These are phyloP conservation scores for Solanum sitiens DNA, from an alignment of 257 asterid species.

Conservation along the genomic window DNA sequence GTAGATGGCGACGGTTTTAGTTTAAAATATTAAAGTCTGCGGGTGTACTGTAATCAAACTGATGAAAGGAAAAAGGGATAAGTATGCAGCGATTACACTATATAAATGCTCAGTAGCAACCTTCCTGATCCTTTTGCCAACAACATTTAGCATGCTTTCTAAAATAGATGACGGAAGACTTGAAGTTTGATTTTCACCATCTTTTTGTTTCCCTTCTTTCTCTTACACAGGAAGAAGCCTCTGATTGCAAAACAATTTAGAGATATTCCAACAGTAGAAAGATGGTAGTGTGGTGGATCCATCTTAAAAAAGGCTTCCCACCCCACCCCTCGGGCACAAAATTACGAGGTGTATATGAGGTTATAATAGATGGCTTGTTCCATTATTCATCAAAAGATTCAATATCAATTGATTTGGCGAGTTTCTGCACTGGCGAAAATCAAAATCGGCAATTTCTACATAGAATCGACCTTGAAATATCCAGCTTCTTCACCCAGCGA, in stretches of 20 bases:
- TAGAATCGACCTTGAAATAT: too few relatives aligned
- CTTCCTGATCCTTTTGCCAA: neutral
- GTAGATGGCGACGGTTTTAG: neutral
- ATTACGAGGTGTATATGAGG: neutral
- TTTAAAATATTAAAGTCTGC: neutral
- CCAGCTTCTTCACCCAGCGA: too few relatives aligned
- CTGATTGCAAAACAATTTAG: neutral
- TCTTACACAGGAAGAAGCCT: neutral
- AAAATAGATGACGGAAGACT: neutral
- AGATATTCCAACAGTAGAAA: neutral
- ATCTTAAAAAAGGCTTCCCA: neutral
- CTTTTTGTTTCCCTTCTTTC: neutral
- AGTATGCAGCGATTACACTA: neutral
- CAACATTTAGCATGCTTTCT: neutral
- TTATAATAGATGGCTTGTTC: neutral
- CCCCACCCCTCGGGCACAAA: neutral
- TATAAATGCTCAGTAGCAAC: neutral
- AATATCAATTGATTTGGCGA: too few relatives aligned
- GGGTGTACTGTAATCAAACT: neutral
- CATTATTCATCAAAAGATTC: too few relatives aligned
- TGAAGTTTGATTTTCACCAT: neutral
- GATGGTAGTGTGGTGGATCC: neutral
- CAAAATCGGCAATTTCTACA: too few relatives aligned
- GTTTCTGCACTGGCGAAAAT: too few relatives aligned
- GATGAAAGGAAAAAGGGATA: neutral